A percentile compares a stretch with the other conserved stretches of the same genome.
Evolutionary conservation across 2,329 filamentous ascomycete species (phyloP).

Genomic region (Aureobasidium leucospermi): DNA sequence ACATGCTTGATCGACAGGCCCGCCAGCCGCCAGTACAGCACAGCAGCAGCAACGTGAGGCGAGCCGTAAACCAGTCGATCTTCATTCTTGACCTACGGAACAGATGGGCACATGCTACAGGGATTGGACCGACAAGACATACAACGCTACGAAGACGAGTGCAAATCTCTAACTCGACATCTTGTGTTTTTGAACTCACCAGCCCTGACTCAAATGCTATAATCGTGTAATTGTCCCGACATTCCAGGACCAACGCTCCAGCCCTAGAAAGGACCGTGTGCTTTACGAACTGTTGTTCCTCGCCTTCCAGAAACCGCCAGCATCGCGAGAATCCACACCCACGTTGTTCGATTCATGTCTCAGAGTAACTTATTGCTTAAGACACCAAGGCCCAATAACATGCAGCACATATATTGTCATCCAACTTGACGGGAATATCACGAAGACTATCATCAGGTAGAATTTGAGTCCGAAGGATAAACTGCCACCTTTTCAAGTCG

Average conservation of each 20-base stretch:
- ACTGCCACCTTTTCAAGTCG: not conserved
- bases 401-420: not conserved
- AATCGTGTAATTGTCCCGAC: not conserved
- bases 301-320: conserved; percentile 2
- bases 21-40: no score
- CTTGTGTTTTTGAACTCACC: not conserved
- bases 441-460: not conserved
- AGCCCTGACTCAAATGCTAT: not conserved
- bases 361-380: not conserved
- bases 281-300: not conserved
- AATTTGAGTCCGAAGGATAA: not conserved
- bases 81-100: not conserved
- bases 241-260: conserved; percentile 3
- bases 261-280: not conserved
- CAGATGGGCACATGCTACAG: not conserved
- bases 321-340: not conserved
- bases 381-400: not conserved
- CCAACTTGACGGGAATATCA: not conserved
- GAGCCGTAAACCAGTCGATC: not conserved
- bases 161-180: not conserved
- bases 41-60: no score
- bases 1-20: not conserved
- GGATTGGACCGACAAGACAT: not conserved
- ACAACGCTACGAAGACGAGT: not conserved
- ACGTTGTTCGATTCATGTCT: not conserved